These are phyloP conservation scores for Saccharum hybrid DNA, from an alignment of 202 grass and related monocot species.

Conservation along the genomic window DNA sequence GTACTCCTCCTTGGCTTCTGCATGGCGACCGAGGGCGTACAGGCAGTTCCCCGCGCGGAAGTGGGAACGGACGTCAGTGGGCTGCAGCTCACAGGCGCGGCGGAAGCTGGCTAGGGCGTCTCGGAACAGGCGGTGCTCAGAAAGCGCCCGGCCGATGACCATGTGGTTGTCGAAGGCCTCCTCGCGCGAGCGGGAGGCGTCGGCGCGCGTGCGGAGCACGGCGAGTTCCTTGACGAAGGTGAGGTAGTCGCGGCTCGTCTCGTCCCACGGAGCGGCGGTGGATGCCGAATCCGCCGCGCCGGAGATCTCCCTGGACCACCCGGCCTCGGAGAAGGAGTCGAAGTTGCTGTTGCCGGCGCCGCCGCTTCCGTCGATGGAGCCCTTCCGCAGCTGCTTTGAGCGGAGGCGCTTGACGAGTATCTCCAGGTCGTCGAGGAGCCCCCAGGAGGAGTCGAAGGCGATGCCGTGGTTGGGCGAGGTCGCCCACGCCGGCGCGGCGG, in stretches of 20 bases:
- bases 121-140: constrained; percentile 79
- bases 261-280: constrained; percentile 60
- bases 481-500: constrained; percentile 63
- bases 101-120: constrained; percentile 87
- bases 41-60: constrained; percentile 84
- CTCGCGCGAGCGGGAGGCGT: constrained; percentile 66
- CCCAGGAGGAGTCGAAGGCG: constrained; percentile 82
- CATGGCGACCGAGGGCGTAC: constrained; percentile 88
- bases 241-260: constrained; percentile 91
- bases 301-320: constrained; percentile 90
- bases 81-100: constrained; percentile 82
- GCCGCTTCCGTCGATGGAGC: constrained; percentile 47
- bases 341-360: constrained; percentile 61
- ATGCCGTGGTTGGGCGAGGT: constrained; percentile 81
- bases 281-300: constrained; percentile 62
- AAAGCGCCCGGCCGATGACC: constrained; percentile 78
- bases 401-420: constrained; percentile 94
- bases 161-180: constrained; percentile 99
- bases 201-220: constrained; percentile 72
- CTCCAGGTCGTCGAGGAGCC: constrained; percentile 92
- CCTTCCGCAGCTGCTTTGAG: constrained; percentile 78
- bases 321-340: constrained; percentile 89
- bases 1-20: constrained; percentile 91
- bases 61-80: constrained; percentile 82
- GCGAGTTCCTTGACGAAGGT: constrained; percentile 94